A percentile compares a stretch with the other conserved stretches of the same genome.
Conservation (phyloP, 2,329 filamentous ascomycete genomes). For the Myrmaecium sp. region DNA sequence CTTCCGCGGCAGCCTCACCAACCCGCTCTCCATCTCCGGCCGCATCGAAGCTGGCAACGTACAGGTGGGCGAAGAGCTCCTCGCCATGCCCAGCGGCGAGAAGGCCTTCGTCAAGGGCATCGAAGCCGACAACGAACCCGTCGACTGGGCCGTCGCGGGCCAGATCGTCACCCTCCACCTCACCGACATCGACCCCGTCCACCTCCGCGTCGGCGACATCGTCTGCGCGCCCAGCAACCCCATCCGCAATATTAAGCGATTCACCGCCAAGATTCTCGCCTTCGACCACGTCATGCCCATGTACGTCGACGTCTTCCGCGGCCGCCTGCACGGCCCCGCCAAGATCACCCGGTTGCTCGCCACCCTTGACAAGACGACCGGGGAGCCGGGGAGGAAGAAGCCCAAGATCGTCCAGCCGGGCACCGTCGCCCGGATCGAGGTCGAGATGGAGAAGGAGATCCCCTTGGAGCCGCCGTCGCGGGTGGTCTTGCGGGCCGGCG, state of each 20-base stretch:
- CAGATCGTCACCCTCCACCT: slow-evolving; percentile 79
- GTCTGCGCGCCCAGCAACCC: slow-evolving; percentile 55
- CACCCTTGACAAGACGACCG: slow-evolving; percentile 61
- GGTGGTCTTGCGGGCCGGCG: slow-evolving; percentile 64
- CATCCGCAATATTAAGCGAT: slow-evolving; percentile 52
- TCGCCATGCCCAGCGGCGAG: slow-evolving; percentile 68
- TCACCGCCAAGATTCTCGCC: slow-evolving; percentile 71
- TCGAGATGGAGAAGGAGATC: slow-evolving; percentile 56
- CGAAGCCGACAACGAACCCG: slow-evolving; percentile 53
- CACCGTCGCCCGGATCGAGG: slow-evolving; percentile 56
- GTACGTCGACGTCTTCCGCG: slow-evolving; percentile 75
- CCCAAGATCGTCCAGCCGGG: slow-evolving; percentile 71
- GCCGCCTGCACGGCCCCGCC: slow-evolving; percentile 63
- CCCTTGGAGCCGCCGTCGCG: slow-evolving; percentile 67
- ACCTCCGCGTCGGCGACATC: slow-evolving; percentile 66
- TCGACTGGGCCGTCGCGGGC: slow-evolving; percentile 83
- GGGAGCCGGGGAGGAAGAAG: slow-evolving; percentile 62
- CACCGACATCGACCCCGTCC: slow-evolving; percentile 65
- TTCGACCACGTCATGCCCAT: slow-evolving; percentile 84
- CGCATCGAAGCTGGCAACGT: slow-evolving; percentile 70
- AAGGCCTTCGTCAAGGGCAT: slow-evolving; percentile 67
- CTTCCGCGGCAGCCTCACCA: slow-evolving; percentile 62
- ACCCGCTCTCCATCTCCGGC: slow-evolving; percentile 70
- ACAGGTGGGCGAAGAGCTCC: slow-evolving; percentile 65
- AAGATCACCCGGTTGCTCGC: slow-evolving; percentile 56